phyloP scores from a whole-genome alignment of 2,329 filamentous ascomycete species.

The Mollisiaceae sp. region DNA sequence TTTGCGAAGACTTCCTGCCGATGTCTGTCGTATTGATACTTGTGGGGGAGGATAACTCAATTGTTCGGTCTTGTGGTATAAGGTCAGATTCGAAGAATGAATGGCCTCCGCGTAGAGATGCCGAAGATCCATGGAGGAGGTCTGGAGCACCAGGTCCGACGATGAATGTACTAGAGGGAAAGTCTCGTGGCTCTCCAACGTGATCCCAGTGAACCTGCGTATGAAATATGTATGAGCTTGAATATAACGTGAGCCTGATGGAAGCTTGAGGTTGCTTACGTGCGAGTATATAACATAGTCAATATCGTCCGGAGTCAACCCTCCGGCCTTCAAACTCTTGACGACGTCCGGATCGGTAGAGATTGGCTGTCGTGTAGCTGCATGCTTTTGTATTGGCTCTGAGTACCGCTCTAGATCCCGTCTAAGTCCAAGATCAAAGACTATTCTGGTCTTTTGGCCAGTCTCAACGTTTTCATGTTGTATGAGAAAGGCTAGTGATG shows the following conservation, averaged over 20 bases:
- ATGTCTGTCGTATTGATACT: not conserved
- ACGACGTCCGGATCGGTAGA: constrained; percentile 51
- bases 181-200: constrained; percentile 58
- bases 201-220: constrained; percentile 58
- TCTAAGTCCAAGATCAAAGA: constrained; percentile 61
- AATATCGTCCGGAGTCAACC: constrained; percentile 37
- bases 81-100: constrained; percentile 52
- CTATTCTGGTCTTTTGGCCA: constrained; percentile 42
- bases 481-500: constrained; percentile 59
- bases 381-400: constrained; percentile 50
- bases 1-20: not conserved
- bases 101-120: constrained; percentile 40
- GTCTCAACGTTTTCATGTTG: constrained; percentile 47
- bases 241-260: not conserved
- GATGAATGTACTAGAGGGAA: constrained; percentile 52
- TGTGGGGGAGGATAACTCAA: constrained; percentile 47
- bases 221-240: not conserved
- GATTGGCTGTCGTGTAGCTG: constrained; percentile 51
- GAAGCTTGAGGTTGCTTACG: constrained; percentile 37
- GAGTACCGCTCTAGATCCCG: constrained; percentile 51
- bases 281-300: constrained; percentile 51
- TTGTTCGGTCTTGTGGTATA: constrained; percentile 47
- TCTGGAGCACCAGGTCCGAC: constrained; percentile 54
- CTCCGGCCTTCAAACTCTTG: constrained; percentile 45
- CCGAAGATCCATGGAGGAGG: constrained; percentile 37